These are phyloP conservation scores for Penicillium mononematosum DNA, from an alignment of 495 filamentous ascomycete species.

Conservation along the genomic window DNA sequence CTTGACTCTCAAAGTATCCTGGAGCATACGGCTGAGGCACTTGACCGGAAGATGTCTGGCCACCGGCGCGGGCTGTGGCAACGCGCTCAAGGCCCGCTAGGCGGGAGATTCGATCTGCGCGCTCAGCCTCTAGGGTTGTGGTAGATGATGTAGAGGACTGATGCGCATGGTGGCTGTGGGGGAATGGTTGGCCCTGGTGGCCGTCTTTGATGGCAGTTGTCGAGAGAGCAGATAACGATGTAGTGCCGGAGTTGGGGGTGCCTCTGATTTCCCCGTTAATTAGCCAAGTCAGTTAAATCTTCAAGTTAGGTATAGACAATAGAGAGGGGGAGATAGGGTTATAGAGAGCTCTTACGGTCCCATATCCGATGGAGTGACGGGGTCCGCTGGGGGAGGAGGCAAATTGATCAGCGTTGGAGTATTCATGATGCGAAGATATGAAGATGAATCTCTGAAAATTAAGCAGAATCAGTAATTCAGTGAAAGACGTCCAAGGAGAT, in stretches of 20 bases:
- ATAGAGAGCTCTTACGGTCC: constrained; percentile 63
- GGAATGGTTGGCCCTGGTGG: constrained; percentile 67
- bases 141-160: constrained; percentile 55
- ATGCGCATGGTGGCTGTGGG: constrained; percentile 57
- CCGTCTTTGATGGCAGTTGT: constrained; percentile 95
- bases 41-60: constrained; percentile 30
- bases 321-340: constrained; percentile 8
- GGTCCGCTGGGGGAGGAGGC: constrained; percentile 77
- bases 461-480: not conserved
- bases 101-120: constrained; percentile 89
- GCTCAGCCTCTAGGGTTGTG: constrained; percentile 80
- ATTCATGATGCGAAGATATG: constrained; percentile 25
- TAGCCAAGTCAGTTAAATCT: constrained; percentile 15
- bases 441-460: not conserved
- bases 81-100: constrained; percentile 83
- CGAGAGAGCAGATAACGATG: constrained; percentile 79
- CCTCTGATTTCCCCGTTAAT: constrained; percentile 52
- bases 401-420: constrained; percentile 77
- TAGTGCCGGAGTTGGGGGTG: constrained; percentile 86
- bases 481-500: not conserved
- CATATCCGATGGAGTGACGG: constrained; percentile 86
- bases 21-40: constrained; percentile 31
- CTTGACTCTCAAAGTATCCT: constrained; percentile 69
- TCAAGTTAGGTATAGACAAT: constrained; percentile 14
- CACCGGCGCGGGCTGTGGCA: constrained; percentile 59